Conservation (phyloP, 2,329 filamentous ascomycete genomes). For the Venturia carpophila region DNA sequence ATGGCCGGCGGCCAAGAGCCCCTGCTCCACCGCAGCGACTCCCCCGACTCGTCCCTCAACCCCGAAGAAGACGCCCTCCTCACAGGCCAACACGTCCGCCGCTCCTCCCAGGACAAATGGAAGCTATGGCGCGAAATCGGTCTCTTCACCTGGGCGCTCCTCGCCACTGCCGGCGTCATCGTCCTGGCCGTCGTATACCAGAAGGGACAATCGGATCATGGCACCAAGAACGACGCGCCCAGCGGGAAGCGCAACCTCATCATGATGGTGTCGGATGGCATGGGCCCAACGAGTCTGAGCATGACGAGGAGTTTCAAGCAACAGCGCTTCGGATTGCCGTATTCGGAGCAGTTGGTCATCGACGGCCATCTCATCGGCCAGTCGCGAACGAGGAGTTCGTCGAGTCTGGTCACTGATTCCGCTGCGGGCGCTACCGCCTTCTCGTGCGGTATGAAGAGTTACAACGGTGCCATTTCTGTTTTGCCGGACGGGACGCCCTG, state of each 20-base stretch:
- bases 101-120: slow-evolving; percentile 36
- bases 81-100: slow-evolving; percentile 43
- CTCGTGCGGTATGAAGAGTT: slow-evolving; percentile 85
- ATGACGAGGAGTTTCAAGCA: slow-evolving; percentile 84
- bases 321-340: slow-evolving; percentile 62
- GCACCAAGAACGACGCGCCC: slow-evolving; percentile 29
- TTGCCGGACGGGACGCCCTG: slow-evolving; percentile 79
- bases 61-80: slow-evolving; percentile 57
- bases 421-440: slow-evolving; percentile 97
- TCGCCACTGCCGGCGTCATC: slow-evolving; percentile 72
- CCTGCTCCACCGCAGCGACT: slow-evolving; percentile 47
- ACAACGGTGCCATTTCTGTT: slow-evolving; percentile 92
- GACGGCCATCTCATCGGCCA: slow-evolving; percentile 88
- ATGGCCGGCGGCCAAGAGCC: slow-evolving; percentile 42
- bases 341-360: slow-evolving; percentile 66
- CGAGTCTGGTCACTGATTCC: slow-evolving; percentile 84
- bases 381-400: slow-evolving; percentile 76
- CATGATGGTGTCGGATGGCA: slow-evolving; percentile 99
- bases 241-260: slow-evolving; percentile 80
- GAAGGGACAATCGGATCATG: slow-evolving; percentile 42
- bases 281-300: slow-evolving; percentile 87
- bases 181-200: slow-evolving; percentile 77
- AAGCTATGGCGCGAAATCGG: slow-evolving; percentile 64
- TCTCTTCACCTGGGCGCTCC: slow-evolving; percentile 72
- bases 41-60: slow-evolving; percentile 39